Evolutionary conservation across 257 asterid species (phyloP).

Genomic region (Solanum corneliomulleri): DNA sequence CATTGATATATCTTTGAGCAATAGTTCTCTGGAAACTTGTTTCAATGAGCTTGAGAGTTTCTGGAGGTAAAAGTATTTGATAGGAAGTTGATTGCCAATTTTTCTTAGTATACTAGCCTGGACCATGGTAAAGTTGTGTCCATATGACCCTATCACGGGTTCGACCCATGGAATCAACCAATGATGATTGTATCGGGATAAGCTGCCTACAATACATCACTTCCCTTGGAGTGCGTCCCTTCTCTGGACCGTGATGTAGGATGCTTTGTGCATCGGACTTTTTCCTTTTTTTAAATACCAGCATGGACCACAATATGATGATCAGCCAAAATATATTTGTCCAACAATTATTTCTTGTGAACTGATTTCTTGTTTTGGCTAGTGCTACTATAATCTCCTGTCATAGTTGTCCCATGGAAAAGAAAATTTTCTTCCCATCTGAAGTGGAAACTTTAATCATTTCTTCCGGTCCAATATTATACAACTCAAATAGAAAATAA

Average conservation of each 20-base stretch:
- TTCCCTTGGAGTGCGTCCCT: not conserved
- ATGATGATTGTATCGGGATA: not conserved
- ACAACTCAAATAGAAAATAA: not conserved
- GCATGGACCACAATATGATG: not conserved
- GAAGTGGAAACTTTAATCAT: not conserved
- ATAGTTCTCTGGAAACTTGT: not conserved
- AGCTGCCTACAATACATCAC: not conserved
- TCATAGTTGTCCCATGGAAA: not conserved
- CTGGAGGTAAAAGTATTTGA: not conserved
- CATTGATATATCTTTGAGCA: not conserved
- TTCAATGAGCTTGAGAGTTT: not conserved
- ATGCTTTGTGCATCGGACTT: not conserved
- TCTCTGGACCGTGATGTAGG: not conserved
- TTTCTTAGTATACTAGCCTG: not conserved
- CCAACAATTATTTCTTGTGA: not conserved
- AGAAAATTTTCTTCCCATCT: not conserved
- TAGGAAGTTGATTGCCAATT: not conserved
- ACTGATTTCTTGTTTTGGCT: not conserved
- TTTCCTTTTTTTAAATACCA: not conserved
- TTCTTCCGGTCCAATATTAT: not conserved
- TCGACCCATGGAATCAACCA: not conserved
- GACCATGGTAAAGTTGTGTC: not conserved
- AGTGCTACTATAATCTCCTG: not conserved
- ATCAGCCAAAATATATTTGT: not conserved
- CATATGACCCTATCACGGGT: not conserved